Evolutionary conservation across 2,329 filamentous ascomycete species (phyloP).

Genomic region (Sporothrix curviconia): DNA sequence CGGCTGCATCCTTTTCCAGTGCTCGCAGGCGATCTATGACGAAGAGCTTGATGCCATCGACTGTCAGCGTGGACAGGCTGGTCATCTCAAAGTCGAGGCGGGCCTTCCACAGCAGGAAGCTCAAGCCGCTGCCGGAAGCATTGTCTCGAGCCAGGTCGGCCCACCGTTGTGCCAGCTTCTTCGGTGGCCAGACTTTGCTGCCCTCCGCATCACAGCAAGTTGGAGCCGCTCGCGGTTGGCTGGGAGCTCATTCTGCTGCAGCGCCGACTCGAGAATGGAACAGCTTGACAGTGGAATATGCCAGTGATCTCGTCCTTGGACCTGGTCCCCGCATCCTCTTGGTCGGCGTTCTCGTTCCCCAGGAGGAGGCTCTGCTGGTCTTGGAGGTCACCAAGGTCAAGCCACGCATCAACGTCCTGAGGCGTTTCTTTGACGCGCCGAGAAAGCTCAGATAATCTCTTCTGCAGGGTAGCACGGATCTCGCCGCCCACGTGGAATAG

Average conservation of each 20-base stretch:
- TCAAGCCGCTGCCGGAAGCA: constrained; percentile 41
- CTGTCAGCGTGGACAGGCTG: constrained; percentile 58
- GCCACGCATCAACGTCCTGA: constrained; percentile 63
- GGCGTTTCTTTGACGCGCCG: constrained; percentile 59
- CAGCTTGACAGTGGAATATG: constrained; percentile 71
- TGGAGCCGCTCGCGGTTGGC: constrained; percentile 54
- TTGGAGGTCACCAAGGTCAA: constrained; percentile 73
- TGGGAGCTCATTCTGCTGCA: constrained; percentile 46
- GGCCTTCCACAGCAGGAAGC: constrained; percentile 63
- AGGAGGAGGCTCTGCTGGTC: constrained; percentile 46
- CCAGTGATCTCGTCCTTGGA: constrained; percentile 59
- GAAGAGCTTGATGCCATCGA: constrained; percentile 55
- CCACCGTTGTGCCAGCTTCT: constrained; percentile 60
- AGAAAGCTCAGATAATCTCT: constrained; percentile 42
- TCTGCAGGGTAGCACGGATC: neutral
- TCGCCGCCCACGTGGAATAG: constrained; percentile 16
- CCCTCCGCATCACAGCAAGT: constrained; percentile 69
- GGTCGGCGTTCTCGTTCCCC: constrained; percentile 30
- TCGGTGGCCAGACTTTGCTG: constrained; percentile 62
- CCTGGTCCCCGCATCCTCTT: constrained; percentile 32
- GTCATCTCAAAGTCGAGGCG: constrained; percentile 70
- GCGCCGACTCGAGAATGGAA: constrained; percentile 72
- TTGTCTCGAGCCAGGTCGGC: constrained; percentile 30
- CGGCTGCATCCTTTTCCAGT: constrained; percentile 16
- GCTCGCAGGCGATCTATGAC: constrained; percentile 53